Evolutionary conservation across 768 basidiomycete species (phyloP), one percentile per base, ranked within the genome.

Genomic region (Trametes meyenii): DNA sequence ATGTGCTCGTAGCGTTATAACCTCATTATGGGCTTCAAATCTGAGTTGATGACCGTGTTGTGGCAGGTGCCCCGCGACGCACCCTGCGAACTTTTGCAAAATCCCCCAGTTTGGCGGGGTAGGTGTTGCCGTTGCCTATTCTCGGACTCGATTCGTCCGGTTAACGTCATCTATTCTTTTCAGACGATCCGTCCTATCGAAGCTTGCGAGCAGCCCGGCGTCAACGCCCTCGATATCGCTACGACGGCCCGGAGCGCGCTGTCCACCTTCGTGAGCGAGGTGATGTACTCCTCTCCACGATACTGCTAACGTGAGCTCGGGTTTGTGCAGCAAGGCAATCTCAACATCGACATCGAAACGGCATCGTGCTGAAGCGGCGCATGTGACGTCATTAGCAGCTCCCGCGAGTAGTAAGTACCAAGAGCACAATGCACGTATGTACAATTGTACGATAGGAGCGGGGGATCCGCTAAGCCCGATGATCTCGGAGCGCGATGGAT

Each of bases 1-100:
- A 36, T 53, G 68, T 63, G 13, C 11, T 1, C 16, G 2, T 26
- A 33, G 13, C 48, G 14, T 6, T 33, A 19, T n/a, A 12, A 13
- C n/a, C 44, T 45, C 48, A 7, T 13, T 12, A 8, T 1, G 17
- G 16, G 26, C 14, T 26, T 33, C 26, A 6, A 8, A n/a, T 3
- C 19, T 13, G 5, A 4, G 5, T 48, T 26, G 14, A 26, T 19
- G 10, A 16, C 36, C 16, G n/a, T 29, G 14, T 43, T 46, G 3
- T 49, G 3, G 8, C 12, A 71, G 69, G 29, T 75, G 74, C 51
- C 74, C 74, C 11, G 70, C 71, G 6, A 73, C 72, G n/a, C 74
- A 75, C 54, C 72, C 71, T n/a, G 72, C 64, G 39, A 75, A 75
- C 62, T 75, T 69, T 63, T 74, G 74, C 72, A 74, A 75, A 64